These are phyloP conservation scores for Aphanomyces cochlioides DNA, from an alignment of 352 stramenopile genomes.

Conservation along the genomic window DNA sequence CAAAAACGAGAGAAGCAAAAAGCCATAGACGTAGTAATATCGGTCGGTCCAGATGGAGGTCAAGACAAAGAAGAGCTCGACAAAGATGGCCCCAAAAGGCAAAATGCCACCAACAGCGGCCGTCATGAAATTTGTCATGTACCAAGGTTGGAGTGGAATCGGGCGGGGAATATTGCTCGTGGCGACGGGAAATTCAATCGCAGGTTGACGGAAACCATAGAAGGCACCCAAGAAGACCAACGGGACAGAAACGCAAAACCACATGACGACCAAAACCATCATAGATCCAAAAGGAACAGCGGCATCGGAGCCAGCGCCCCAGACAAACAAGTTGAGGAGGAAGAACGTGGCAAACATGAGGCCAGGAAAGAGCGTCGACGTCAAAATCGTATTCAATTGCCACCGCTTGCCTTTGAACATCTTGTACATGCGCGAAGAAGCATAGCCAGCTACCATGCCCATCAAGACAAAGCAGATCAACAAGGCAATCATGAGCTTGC, in stretches of 20 bases:
- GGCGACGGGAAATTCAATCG: conserved; percentile 94
- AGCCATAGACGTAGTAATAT: conserved; percentile 99
- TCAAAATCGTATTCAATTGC: conserved; percentile 95
- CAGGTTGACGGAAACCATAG: conserved; percentile 95
- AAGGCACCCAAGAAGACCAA: conserved; percentile 98
- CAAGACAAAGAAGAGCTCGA: conserved; percentile 99
- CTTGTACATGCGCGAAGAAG: conserved; percentile 97
- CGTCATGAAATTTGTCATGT: conserved; percentile 93
- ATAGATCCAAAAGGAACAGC: conserved; percentile 97
- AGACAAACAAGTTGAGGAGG: conserved; percentile 96
- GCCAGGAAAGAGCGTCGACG: conserved; percentile 96
- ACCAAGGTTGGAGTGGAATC: conserved; percentile 98
- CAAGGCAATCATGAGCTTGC: conserved; percentile 96
- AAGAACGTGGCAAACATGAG: conserved; percentile 96
- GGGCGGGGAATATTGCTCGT: conserved; percentile 97
- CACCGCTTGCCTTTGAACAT: conserved; percentile 99
- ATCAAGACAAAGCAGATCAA: conserved; percentile 97
- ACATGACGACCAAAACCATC: conserved; percentile 97
- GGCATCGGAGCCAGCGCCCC: conserved; percentile 88
- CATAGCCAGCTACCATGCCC: conserved; percentile 94
- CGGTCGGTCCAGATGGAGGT: conserved; percentile 97
- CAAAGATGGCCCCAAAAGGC: conserved; percentile 99
- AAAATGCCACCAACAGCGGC: conserved; percentile 96
- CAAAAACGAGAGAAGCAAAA: conserved; percentile 97
- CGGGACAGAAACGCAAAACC: conserved; percentile 98